Evolutionary conservation across 345 rosid species (phyloP), one percentile per base, ranked within the genome.

Genomic region (Lepidium africanum): DNA sequence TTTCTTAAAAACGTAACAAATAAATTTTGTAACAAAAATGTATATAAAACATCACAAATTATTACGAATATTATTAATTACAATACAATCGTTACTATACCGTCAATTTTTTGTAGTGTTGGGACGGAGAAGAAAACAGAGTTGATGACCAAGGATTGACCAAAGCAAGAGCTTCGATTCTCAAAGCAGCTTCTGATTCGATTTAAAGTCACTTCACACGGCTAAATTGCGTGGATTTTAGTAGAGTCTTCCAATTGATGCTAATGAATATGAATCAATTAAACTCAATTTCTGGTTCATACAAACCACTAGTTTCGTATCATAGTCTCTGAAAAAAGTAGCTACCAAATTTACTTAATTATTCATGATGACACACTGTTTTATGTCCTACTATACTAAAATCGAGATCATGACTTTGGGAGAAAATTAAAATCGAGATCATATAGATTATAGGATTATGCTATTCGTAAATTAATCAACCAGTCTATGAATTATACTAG

Each of bases 91-190:
- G n/a, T n/a, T n/a, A n/a, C n/a, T n/a, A n/a, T n/a, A n/a, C n/a
- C n/a, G n/a, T n/a, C n/a, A n/a, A n/a, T n/a, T n/a, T n/a, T n/a
- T n/a, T n/a, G n/a, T n/a, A n/a, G n/a, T n/a, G n/a, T n/a, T n/a
- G n/a, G n/a, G n/a, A n/a, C 1, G 81, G 75, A 43, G 80, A 75
- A 17, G 79, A 73, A 42, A 56, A 71, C 78, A 79, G n/a, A 11
- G 79, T 51, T 7, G 69, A 47, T 4, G 71, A 85, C 56, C 64
- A 56, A 45, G 96, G 86, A 80, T 77, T 90, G 1, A 85, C 81
- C 6, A 68, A 79, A 66, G 92, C 96, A 5, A 84, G 97, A 53
- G 86, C 84, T 37, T 81, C 86, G 14, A 90, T 90, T 41, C 78
- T 49, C 0, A 63, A 60, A 41, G 96, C 87, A n/a, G 77, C 79